Evolutionary conservation across 192 early-diverging fungal species (phyloP).

Genomic region (Coemansia sp.): DNA sequence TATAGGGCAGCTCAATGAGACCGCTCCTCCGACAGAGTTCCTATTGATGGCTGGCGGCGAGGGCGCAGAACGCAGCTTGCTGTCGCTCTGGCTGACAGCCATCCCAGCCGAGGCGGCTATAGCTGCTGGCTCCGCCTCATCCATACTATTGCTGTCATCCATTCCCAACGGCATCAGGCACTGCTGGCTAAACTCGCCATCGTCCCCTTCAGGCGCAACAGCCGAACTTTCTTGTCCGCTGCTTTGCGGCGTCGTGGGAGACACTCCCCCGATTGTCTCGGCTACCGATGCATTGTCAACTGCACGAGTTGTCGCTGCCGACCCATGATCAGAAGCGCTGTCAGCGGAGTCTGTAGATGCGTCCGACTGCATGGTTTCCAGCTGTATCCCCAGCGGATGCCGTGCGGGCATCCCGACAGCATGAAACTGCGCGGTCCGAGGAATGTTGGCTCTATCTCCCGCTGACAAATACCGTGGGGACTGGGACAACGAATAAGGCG

Average conservation of each 20-base stretch:
- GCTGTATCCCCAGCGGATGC: constrained; percentile 46
- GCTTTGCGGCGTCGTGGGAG: constrained; percentile 8
- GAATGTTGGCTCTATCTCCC: constrained; percentile 37
- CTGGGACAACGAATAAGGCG: constrained; percentile 25
- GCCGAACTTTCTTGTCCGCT: constrained; percentile 7
- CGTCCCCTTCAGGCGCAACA: constrained; percentile 15
- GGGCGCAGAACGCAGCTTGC: constrained; percentile 11
- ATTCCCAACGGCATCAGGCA: constrained; percentile 21
- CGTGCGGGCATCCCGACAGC: constrained; percentile 48
- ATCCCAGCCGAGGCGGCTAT: constrained; percentile 4
- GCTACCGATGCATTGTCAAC: background rate
- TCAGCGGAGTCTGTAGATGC: constrained; percentile 33
- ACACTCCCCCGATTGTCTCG: constrained; percentile 3
- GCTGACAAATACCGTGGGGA: constrained; percentile 9
- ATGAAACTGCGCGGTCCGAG: constrained; percentile 46
- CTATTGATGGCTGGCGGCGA: constrained; percentile 6
- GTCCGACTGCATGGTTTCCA: constrained; percentile 33
- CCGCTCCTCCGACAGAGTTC: constrained; percentile 1
- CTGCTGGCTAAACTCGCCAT: constrained; percentile 4
- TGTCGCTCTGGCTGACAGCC: background rate
- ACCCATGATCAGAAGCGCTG: constrained; percentile 12
- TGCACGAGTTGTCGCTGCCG: background rate
- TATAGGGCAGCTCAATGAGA: constrained; percentile 59
- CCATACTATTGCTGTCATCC: constrained; percentile 1
- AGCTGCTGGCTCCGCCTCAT: background rate